A percentile compares a stretch with the other conserved stretches of the same genome.
phyloP scores from a whole-genome alignment of 345 rosid species.

The Citropsis articulata region DNA sequence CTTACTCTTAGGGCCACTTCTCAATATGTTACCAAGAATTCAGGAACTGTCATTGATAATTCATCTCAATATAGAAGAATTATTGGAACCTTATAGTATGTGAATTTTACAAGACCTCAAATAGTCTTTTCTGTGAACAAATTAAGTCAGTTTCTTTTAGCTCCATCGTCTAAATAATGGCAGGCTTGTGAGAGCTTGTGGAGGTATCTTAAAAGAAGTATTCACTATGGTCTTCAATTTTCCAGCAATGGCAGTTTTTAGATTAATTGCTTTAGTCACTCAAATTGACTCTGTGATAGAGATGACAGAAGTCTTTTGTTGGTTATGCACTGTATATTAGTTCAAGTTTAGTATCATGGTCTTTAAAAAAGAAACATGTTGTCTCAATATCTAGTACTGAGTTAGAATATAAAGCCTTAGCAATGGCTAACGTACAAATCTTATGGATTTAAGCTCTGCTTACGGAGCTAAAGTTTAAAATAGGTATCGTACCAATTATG shows the following conservation, averaged over 20 bases:
- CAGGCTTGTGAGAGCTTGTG: background rate
- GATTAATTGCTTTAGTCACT: background rate
- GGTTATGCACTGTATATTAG: background rate
- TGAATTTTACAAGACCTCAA: too few relatives aligned
- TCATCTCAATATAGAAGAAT: background rate
- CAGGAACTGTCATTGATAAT: too few relatives aligned
- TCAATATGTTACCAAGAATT: too few relatives aligned
- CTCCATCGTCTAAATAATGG: background rate
- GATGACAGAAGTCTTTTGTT: background rate
- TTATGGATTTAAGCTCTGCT: background rate
- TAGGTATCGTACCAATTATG: fast-evolving
- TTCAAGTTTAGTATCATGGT: background rate
- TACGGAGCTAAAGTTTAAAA: background rate
- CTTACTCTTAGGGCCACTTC: too few relatives aligned
- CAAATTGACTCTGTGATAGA: background rate
- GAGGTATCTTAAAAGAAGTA: background rate
- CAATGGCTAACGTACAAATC: background rate
- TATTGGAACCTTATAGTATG: background rate
- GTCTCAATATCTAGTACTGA: background rate
- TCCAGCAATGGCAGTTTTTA: background rate
- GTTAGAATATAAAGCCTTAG: background rate
- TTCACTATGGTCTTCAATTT: background rate
- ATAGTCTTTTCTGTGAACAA: too few relatives aligned
- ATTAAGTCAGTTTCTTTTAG: background rate
- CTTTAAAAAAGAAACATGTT: too few relatives aligned